Conservation (phyloP, 805 yeast genomes). For the Danielia oregonensis region DNA sequence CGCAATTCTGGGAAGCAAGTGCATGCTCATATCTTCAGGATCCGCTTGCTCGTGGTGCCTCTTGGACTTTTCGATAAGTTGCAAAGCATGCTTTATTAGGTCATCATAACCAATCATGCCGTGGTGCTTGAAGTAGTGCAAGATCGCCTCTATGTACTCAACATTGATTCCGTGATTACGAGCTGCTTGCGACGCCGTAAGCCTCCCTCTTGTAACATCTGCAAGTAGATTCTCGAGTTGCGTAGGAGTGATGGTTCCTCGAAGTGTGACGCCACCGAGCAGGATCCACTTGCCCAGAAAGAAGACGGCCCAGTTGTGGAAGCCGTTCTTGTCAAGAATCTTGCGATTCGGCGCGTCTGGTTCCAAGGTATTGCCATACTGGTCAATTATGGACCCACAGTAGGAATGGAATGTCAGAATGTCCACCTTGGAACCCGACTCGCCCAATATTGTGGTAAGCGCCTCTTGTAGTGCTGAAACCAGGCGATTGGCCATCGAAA, state of each 20-base stretch:
- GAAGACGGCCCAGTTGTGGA: slow-evolving; percentile 36
- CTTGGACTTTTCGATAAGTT: slow-evolving; percentile 21
- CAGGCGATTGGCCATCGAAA: slow-evolving; percentile 68
- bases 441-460: slow-evolving; percentile 31
- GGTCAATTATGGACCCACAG: slow-evolving; percentile 47
- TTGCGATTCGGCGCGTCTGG: slow-evolving; percentile 14
- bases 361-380: slow-evolving; percentile 21
- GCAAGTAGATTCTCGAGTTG: slow-evolving; percentile 23
- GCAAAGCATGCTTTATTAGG: slow-evolving; percentile 29
- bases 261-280: slow-evolving; percentile 21
- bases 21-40: slow-evolving; percentile 16
- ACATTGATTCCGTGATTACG: slow-evolving; percentile 20
- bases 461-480: slow-evolving; percentile 45
- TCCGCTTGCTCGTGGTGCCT: slow-evolving; percentile 10
- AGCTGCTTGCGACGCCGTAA: slow-evolving; percentile 22
- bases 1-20: slow-evolving; percentile 20
- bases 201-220: slow-evolving; percentile 20
- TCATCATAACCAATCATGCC: slow-evolving; percentile 37
- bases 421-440: slow-evolving; percentile 63
- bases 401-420: slow-evolving; percentile 74
- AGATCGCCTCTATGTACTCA: slow-evolving; percentile 23
- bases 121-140: slow-evolving; percentile 26
- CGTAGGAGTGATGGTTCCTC: slow-evolving; percentile 21
- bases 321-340: slow-evolving; percentile 53
- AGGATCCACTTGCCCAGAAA: slow-evolving; percentile 34